Evolutionary conservation across 1,284 basidiomycete genomes (phyloP).

Genomic region (Trichosporon faecale): DNA sequence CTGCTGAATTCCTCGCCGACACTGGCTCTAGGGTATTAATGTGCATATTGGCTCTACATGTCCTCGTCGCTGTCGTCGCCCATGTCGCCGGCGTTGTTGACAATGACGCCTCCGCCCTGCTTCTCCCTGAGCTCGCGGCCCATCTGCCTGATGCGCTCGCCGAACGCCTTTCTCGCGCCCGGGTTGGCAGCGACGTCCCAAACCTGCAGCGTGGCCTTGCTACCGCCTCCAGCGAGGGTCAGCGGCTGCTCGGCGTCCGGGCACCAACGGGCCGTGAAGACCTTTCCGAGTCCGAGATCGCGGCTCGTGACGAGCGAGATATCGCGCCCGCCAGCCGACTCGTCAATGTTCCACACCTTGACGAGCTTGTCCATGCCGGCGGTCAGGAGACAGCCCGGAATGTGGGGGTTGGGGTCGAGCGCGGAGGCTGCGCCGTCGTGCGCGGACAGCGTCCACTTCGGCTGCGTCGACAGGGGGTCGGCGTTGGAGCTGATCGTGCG

Average conservation of each 20-base stretch:
- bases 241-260: constrained; percentile 80
- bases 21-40: too few relatives aligned
- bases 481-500: constrained; percentile 69
- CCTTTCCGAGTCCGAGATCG: constrained; percentile 94
- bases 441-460: constrained; percentile 83
- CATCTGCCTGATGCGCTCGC: constrained; percentile 65
- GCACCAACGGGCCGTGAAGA: constrained; percentile 85
- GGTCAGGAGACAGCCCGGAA: constrained; percentile 86
- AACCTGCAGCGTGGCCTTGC: constrained; percentile 85
- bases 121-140: constrained; percentile 63
- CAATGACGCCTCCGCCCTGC: constrained; percentile 64
- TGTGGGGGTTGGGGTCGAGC: constrained; percentile 85
- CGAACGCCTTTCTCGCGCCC: constrained; percentile 74
- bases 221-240: constrained; percentile 89
- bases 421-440: constrained; percentile 93
- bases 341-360: constrained; percentile 91
- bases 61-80: constrained; percentile 67
- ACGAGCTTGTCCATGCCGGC: constrained; percentile 91
- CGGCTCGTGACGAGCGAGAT: constrained; percentile 84
- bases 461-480: constrained; percentile 37
- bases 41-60: too few relatives aligned
- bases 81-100: constrained; percentile 62
- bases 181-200: constrained; percentile 85
- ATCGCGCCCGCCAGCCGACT: constrained; percentile 61
- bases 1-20: too few relatives aligned